These are phyloP conservation scores for Aureobasidium sp. DNA, from an alignment of 2,329 filamentous ascomycete species.

Conservation along the genomic window DNA sequence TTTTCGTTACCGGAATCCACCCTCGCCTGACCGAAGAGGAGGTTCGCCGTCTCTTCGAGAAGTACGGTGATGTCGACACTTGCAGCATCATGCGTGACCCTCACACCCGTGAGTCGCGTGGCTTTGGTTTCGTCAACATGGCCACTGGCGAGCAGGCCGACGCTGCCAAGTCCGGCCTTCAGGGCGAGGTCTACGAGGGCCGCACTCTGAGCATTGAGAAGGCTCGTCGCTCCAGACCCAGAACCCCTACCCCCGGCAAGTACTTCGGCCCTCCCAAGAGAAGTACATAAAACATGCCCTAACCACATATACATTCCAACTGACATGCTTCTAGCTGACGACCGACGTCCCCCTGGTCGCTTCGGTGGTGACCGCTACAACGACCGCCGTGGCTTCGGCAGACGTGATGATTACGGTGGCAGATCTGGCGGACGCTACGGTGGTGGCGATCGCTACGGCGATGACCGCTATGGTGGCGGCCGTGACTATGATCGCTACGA, in stretches of 20 bases:
- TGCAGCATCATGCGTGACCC: slow-evolving; percentile 99
- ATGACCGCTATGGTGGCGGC: slow-evolving; percentile 28
- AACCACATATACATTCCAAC: slow-evolving; percentile 11
- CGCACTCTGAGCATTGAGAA: slow-evolving; percentile 98
- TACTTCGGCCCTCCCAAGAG: slow-evolving; percentile 98
- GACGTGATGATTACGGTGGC: slow-evolving; percentile 42
- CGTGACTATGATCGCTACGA: slow-evolving; percentile 36
- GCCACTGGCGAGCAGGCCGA: slow-evolving; percentile 89
- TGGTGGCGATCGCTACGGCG: slow-evolving; percentile 35
- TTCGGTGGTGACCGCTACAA: slow-evolving; percentile 30
- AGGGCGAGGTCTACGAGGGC: slow-evolving; percentile 91
- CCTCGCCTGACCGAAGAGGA: slow-evolving; percentile 84
- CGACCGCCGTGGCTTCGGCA: slow-evolving; percentile 32
- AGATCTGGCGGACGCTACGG: slow-evolving; percentile 44
- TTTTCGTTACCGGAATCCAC: slow-evolving; percentile 97
- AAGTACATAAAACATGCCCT: slow-evolving; percentile 52
- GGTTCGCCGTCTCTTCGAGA: slow-evolving; percentile 92
- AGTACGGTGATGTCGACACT: slow-evolving; percentile 97
- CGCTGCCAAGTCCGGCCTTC: slow-evolving; percentile 90
- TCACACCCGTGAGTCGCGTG: slow-evolving; percentile 95
- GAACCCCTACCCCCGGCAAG: slow-evolving; percentile 95
- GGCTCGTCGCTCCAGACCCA: slow-evolving; percentile 86
- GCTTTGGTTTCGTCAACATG: slow-evolving; percentile 99
- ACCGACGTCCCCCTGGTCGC: slow-evolving; percentile 34
- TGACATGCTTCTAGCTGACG: slow-evolving; percentile 25